These are phyloP conservation scores for Aquilaria agallochum DNA, from an alignment of 441 rosid species.

Conservation along the genomic window DNA sequence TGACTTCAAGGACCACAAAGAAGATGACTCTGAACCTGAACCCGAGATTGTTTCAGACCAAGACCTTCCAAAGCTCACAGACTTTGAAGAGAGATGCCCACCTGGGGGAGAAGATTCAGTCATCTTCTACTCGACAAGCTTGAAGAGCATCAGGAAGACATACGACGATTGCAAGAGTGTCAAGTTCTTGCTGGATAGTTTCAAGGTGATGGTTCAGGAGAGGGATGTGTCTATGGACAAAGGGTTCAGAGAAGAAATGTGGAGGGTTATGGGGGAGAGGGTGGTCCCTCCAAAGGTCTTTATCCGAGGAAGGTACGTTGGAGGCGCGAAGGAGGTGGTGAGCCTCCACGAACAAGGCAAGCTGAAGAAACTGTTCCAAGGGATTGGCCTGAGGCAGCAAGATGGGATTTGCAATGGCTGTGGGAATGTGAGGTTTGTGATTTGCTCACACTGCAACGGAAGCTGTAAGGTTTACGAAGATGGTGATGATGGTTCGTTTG, in stretches of 20 bases:
- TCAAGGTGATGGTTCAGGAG: slow-evolving; percentile 46
- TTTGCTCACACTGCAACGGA: slow-evolving; percentile 73
- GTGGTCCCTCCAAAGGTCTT: slow-evolving; percentile 78
- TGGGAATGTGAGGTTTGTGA: slow-evolving; percentile 50
- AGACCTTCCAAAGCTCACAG: slow-evolving; percentile 24
- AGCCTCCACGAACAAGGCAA: slow-evolving; percentile 75
- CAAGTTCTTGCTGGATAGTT: slow-evolving; percentile 58
- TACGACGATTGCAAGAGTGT: slow-evolving; percentile 65
- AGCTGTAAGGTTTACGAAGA: slow-evolving; percentile 51
- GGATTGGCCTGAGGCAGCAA: slow-evolving; percentile 32
- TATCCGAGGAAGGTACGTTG: slow-evolving; percentile 73
- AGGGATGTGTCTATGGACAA: slow-evolving; percentile 80
- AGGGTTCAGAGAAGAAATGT: slow-evolving; percentile 71
- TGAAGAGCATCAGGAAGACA: slow-evolving; percentile 80
- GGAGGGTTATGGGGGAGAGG: slow-evolving; percentile 53
- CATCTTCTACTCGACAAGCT: slow-evolving; percentile 73
- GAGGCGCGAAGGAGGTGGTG: slow-evolving; percentile 84
- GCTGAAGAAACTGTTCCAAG: slow-evolving; percentile 68
- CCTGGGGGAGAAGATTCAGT: slow-evolving; percentile 66
- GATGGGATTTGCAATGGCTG: slow-evolving; percentile 47
- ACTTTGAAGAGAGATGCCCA: slow-evolving; percentile 55
- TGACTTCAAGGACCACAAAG: slow-evolving; percentile 11
- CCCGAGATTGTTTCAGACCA: slow-evolving; percentile 16
- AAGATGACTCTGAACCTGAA: slow-evolving; percentile 27
- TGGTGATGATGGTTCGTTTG: slow-evolving; percentile 23